Percentiles rank a stretch among this genome's conserved stretches.
phyloP scores from a whole-genome alignment of 208 protist species.

The Acanthamoeba triangularis region DNA sequence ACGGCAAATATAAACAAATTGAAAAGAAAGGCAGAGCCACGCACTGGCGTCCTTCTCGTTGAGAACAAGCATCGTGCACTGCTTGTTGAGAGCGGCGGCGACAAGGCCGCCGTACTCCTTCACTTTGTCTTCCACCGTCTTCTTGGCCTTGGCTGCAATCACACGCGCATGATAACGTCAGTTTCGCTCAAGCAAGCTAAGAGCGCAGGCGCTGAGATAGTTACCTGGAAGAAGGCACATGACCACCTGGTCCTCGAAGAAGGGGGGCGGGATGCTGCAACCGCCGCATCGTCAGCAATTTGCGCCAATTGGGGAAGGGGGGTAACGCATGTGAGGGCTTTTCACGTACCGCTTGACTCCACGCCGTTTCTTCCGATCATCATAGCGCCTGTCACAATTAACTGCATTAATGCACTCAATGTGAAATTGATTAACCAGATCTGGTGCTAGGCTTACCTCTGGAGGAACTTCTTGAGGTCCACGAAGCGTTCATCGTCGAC shows the following conservation, averaged over 20 bases:
- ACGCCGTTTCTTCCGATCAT: constrained; percentile 32
- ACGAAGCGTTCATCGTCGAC: constrained; percentile 75
- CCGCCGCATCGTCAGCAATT: not conserved
- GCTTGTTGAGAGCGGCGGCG: constrained; percentile 3
- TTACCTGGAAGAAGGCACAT: not conserved
- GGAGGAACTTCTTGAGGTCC: constrained; percentile 62
- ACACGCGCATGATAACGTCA: not conserved
- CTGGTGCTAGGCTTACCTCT: not conserved
- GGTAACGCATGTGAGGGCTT: not conserved
- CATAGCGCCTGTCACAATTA: constrained; percentile 39
- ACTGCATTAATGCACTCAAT: not conserved
- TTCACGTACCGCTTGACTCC: constrained; percentile 8
- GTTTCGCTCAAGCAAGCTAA: not conserved
- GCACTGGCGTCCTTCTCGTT: constrained; percentile 12
- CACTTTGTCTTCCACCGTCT: constrained; percentile 10
- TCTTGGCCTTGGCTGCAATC: not conserved
- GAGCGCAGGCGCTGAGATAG: not conserved
- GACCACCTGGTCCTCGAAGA: constrained; percentile 11
- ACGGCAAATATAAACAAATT: no score
- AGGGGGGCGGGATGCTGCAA: not conserved
- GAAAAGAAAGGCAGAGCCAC: not conserved
- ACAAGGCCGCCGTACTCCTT: constrained; percentile 29
- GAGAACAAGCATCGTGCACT: constrained; percentile 29
- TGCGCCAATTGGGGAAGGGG: no score
- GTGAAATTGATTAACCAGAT: not conserved